Evolutionary conservation across 345 rosid genomes (phyloP).

Genomic region (Populus euphratica): DNA sequence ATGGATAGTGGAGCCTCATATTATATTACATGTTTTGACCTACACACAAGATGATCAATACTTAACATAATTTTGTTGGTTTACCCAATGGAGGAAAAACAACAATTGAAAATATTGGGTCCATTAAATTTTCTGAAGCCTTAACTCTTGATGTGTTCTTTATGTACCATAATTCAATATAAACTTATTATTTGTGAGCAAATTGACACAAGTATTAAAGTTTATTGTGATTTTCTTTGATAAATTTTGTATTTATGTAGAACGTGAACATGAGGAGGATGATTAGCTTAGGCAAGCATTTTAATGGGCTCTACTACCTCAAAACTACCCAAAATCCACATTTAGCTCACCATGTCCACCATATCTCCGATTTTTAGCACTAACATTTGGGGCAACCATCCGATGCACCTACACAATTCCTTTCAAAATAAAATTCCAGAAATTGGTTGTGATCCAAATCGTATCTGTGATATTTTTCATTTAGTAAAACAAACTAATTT

Average conservation of each 20-base stretch:
- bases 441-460: too few species aligned
- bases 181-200: neutral
- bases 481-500: too few species aligned
- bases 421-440: too few species aligned
- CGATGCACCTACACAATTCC: too few species aligned
- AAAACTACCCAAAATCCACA: neutral
- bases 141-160: neutral
- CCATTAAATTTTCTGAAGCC: neutral
- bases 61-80: neutral
- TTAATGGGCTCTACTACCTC: neutral
- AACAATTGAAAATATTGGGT: neutral
- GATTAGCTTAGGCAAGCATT: constrained; percentile 10
- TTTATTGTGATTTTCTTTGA: neutral
- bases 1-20: neutral
- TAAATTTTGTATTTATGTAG: constrained; percentile 2
- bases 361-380: too few species aligned
- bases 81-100: neutral
- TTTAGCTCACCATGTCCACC: neutral
- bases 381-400: rapidly evolving
- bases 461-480: too few species aligned
- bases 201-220: neutral
- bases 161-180: too few species aligned
- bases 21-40: neutral
- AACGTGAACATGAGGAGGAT: neutral
- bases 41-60: neutral